Evolutionary conservation across 2,329 filamentous ascomycete genomes (phyloP), one percentile per base, ranked within the genome.

Genomic region (Teratosphaeria pseudoeucalypti): DNA sequence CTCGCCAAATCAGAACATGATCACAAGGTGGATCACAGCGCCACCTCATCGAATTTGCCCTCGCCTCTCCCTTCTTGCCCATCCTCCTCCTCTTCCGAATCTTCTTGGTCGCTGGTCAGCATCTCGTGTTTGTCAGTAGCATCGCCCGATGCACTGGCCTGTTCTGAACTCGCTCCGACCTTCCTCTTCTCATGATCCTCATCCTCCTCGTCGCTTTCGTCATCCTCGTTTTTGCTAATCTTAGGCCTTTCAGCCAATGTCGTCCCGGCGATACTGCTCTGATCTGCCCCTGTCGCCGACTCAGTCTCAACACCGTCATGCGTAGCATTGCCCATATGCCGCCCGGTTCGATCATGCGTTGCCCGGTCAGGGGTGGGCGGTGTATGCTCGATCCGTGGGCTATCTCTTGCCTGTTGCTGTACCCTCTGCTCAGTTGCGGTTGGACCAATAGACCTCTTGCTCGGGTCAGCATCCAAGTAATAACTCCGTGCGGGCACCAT

Each of bases 401-500:
- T 78, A 57, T 72, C 69, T 34, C 76, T 61, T 16, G 70, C 58
- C 58, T 55, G 52, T 37, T 59, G 58, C n/a, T 57, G 53, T 53
- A 29, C 47, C 43, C 68, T 67, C 56, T 68, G 68, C 55, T 68
- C 64, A 49, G 69, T 70, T 4, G 64, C 60, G 29, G 73, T 72
- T 14, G 76, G 74, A 4, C 78, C 78, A 34, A 81, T 73, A 59
- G 82, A 80, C 58, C 85, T 76, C 65, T 84, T 73, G 68, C 84
- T 83, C 19, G 84, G 84, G 71, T 89, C 86, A 2, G 92, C 94
- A 71, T 96, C 92, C 34, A 99, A 82, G 74, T 99, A 99, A 76
- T 96, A 99, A 67, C 92, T 92, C 67, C 94, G 87, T 34, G 97
- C 94, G 56, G 92, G 91, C 2, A 97, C 87, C 63, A 99, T 95